Evolutionary conservation across 192 early-diverging fungal species (phyloP), one percentile per base, ranked within the genome.

Genomic region (Funneliformis mosseae): DNA sequence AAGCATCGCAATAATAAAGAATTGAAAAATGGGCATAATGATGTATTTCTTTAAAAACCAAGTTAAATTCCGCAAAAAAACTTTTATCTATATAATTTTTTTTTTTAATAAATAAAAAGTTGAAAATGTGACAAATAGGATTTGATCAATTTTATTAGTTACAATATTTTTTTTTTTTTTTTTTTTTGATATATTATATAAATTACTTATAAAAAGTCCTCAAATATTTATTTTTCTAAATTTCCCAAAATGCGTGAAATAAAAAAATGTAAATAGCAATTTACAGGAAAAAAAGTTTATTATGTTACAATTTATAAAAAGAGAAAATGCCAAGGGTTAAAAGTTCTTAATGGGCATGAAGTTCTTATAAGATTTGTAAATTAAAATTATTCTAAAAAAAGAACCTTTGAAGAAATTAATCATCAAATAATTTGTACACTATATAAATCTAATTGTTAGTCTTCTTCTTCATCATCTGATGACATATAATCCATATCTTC

Each of bases 381-480:
- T 64, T 64, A 27, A 27, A 64, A 64, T 64, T 64, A 64, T 64
- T 55, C 68, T 70, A 70, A 68, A 16, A 38, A 43, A 18, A 70
- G 14, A 21, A n/a, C n/a, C 41, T 8, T 11, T 28, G 21, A 38
- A 69, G 18, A 39, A 70, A 21, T n/a, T n/a, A 43, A 43, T 70
- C 68, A n/a, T 41, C 38, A 45, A 41, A 70, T n/a, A 43, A 10
- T n/a, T n/a, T 43, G n/a, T 39, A 43, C n/a, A 69, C 5, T 38
- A 45, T 8, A n/a, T 42, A n/a, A 41, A 21, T 43, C 28, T 38
- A 62, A 55, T 39, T 45, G 46, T 62, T 45, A 25, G 11, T 83
- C 79, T n/a, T 85, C 81, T 12, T 81, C 77, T 28, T 83, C 83
- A 25, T 84, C 85, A 38, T 86, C 85, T 18, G 83, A 71, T 9